phyloP scores from a whole-genome alignment of 257 asterid species.

The Solanum ossicruentum region DNA sequence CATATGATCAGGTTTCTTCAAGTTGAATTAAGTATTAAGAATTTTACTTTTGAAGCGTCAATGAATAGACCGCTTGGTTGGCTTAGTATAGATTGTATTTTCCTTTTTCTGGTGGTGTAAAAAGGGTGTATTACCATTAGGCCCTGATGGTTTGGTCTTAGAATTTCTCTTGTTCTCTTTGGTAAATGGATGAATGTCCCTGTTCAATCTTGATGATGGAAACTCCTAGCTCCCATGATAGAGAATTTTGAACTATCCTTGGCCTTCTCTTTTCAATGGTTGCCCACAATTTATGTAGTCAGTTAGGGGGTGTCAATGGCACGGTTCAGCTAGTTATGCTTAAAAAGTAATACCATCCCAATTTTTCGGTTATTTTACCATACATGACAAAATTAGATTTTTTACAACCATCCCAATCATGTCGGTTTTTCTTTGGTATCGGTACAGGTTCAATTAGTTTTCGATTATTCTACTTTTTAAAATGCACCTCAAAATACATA shows the following conservation, averaged over 20 bases:
- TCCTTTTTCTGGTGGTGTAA: neutral
- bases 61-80: neutral
- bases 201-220: neutral
- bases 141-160: neutral
- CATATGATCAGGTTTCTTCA: neutral
- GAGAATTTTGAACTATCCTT: neutral
- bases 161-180: neutral
- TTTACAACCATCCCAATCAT: too few relatives aligned
- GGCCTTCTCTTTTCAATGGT: neutral
- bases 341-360: too few relatives aligned
- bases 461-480: too few relatives aligned
- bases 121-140: neutral
- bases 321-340: too few relatives aligned
- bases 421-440: too few relatives aligned
- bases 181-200: neutral
- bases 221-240: neutral
- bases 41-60: neutral
- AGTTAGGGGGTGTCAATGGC: too few relatives aligned
- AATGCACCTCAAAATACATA: too few relatives aligned
- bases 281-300: neutral
- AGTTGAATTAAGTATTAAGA: neutral
- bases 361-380: neutral
- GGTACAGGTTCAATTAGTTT: too few relatives aligned
- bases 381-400: neutral
- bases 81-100: neutral